Evolutionary conservation across 257 asterid genomes (phyloP), one percentile per base, ranked within the genome.

Genomic region (Salvia hispanica): DNA sequence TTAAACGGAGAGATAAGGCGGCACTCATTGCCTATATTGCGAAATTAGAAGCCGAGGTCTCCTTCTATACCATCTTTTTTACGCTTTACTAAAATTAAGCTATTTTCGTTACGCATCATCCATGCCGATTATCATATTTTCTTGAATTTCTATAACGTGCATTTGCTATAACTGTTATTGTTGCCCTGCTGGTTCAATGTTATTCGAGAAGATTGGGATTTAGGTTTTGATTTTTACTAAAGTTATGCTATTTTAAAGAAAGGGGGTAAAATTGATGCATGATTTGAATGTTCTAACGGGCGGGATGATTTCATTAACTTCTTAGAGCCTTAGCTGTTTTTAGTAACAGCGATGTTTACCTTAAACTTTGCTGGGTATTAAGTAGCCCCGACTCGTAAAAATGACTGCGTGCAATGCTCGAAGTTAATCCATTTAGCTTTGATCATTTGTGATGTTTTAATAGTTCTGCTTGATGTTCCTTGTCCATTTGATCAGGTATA

Each of bases 1-100:
- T 94, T 76, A 88, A 88, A 67, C 96, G 95, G 51, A 82, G 96
- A 62, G 99, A 94, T 67, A 94, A 94, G 69, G 89, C 96, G 6
- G 82, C 98, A 11, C 97, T 91, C 48, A 83, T 94, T 65, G 93
- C 98, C 45, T 89, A 82, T 78, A 91, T 94, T 45, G 89, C 98
- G 45, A 89, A 86, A 80, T 83, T 91, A 56, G 96, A 94, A 84
- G 83, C 91, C 52, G 94, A 91, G 96, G 99, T 94, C 0, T 50
- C 28, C 5, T 75, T 64, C 66, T 34, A 15, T 25, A 12, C 45
- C 45, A 7, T 63, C 60, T 34, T 8, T 44, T 59, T 15, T 56
- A 53, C 25, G 2, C 4, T 45, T 48, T 16, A 6, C 33, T 37
- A 33, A 14, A 50, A 45, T 4, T 51, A 4, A 10, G 61, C 10